Conservation (phyloP, 2,329 filamentous ascomycete genomes). For the Lecanoromycetidae sp. region DNA sequence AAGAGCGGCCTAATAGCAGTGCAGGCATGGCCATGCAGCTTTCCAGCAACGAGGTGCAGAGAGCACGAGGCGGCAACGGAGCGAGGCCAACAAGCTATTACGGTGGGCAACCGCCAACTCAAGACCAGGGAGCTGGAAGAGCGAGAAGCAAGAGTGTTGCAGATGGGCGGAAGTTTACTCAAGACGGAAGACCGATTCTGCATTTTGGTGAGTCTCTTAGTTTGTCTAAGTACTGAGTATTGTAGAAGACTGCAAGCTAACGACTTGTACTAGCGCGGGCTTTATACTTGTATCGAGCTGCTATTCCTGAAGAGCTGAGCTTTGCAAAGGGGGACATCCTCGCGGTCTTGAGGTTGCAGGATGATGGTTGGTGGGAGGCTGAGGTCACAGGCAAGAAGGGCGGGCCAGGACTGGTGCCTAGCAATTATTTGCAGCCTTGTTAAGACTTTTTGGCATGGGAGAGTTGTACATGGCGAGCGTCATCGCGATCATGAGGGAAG, state of each 20-base stretch:
- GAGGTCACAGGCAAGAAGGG: constrained; percentile 61
- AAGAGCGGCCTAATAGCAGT: constrained; percentile 38
- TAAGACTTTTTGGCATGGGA: background rate
- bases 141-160: constrained; percentile 73
- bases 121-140: constrained; percentile 34
- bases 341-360: constrained; percentile 78
- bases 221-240: too few species aligned
- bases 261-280: constrained; percentile 56
- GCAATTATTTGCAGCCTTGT: constrained; percentile 48
- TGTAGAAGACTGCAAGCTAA: constrained; percentile 13
- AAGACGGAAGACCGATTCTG: constrained; percentile 74
- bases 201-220: constrained; percentile 82
- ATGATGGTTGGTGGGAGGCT: constrained; percentile 99
- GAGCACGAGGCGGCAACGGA: constrained; percentile 43
- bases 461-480: background rate
- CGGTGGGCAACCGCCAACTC: constrained; percentile 33
- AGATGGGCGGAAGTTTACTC: constrained; percentile 64
- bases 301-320: constrained; percentile 86
- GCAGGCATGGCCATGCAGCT: constrained; percentile 58
- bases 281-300: constrained; percentile 85
- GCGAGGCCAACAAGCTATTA: constrained; percentile 40
- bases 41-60: constrained; percentile 38
- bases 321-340: constrained; percentile 89
- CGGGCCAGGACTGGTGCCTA: constrained; percentile 49
- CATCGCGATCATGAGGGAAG: background rate